These are phyloP conservation scores for Ceriops tagal DNA, from an alignment of 345 rosid species.

Conservation along the genomic window DNA sequence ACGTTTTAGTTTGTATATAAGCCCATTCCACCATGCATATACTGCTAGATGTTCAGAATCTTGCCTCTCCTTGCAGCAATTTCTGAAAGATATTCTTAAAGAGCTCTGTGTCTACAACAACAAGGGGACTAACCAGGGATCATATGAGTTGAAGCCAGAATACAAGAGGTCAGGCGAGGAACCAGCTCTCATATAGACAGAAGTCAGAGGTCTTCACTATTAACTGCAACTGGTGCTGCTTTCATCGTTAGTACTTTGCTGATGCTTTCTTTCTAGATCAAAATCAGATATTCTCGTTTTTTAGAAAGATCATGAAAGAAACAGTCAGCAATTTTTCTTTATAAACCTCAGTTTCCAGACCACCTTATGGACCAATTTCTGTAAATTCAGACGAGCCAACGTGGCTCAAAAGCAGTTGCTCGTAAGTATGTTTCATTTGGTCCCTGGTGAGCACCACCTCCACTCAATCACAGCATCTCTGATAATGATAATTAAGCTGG, in stretches of 20 bases:
- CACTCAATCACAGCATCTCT: too few species aligned
- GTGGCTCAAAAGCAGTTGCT: too few species aligned
- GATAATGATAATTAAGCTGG: too few species aligned
- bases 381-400: too few species aligned
- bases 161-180: constrained; percentile 58
- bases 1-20: too few species aligned
- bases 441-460: too few species aligned
- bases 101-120: constrained; percentile 80
- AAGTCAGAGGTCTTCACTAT: neutral
- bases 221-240: neutral
- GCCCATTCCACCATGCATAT: too few species aligned
- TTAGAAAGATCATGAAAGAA: neutral
- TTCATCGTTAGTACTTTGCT: neutral
- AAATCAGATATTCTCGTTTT: neutral
- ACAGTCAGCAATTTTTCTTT: too few species aligned
- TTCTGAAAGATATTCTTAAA: constrained; percentile 68
- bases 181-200: constrained; percentile 17
- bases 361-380: too few species aligned
- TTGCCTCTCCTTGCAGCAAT: constrained; percentile 49
- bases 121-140: constrained; percentile 75
- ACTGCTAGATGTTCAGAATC: neutral
- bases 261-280: neutral
- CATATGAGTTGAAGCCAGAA: constrained; percentile 84
- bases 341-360: too few species aligned
- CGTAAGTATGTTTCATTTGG: too few species aligned